These are phyloP conservation scores for Huntiella savannae DNA, from an alignment of 2,329 filamentous ascomycete species.

Conservation along the genomic window DNA sequence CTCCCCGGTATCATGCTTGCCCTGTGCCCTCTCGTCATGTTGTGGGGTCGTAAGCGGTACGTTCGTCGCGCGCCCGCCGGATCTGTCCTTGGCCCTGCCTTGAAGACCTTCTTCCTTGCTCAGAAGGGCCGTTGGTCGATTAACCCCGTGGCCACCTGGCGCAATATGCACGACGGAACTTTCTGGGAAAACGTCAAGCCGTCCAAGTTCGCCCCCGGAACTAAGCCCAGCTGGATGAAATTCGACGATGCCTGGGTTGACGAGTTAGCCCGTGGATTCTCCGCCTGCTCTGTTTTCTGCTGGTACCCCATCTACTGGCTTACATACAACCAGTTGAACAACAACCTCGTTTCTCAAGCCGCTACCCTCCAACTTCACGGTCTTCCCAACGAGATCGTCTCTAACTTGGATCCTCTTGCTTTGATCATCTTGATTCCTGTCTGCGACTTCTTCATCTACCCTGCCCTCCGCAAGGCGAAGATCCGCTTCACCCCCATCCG, in stretches of 20 bases:
- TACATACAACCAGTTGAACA: conserved; percentile 31
- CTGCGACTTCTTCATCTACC: conserved; percentile 49
- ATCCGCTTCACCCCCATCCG: conserved; percentile 58
- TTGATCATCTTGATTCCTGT: conserved; percentile 58
- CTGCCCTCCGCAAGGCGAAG: conserved; percentile 40
- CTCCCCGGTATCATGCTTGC: conserved; percentile 49
- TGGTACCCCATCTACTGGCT: conserved; percentile 47
- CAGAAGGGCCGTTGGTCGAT: conserved; percentile 50
- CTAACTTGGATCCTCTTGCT: conserved; percentile 54
- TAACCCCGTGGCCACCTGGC: conserved; percentile 42
- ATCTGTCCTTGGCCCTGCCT: conserved; percentile 46
- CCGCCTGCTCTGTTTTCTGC: conserved; percentile 48
- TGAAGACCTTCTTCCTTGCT: conserved; percentile 40
- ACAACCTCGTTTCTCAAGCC: conserved; percentile 43
- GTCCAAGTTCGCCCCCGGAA: conserved; percentile 33
- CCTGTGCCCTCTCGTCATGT: conserved; percentile 41
- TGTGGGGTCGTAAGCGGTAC: conserved; percentile 40
- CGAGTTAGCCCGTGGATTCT: conserved; percentile 48
- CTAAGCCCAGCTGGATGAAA: conserved; percentile 50
- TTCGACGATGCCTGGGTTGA: conserved; percentile 68
- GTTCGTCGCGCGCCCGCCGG: conserved; percentile 39
- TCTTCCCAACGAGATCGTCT: conserved; percentile 58
- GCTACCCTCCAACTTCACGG: conserved; percentile 46
- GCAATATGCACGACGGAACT: conserved; percentile 33
- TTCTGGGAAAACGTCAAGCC: conserved; percentile 56